Base-by-base conservation (phyloP, 179 eudicot genomes). In the Nepenthes alata region DNA sequence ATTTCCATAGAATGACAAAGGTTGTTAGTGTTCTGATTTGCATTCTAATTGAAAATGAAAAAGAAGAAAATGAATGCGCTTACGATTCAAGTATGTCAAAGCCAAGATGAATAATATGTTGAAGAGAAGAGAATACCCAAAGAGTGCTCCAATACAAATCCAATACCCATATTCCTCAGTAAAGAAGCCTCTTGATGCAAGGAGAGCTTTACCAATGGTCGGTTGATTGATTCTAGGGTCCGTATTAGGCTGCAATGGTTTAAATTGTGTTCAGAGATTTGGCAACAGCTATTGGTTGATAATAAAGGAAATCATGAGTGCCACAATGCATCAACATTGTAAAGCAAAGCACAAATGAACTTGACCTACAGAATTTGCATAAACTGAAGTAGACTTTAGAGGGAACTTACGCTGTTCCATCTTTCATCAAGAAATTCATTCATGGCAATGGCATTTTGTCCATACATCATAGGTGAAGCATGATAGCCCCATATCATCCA, bases 401-500 rank as follows among this genome's bases (percentile, higher is more conserved):
- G 35, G 57, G 2, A 63, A 57, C 84, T 71, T 73, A 89, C 95
- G 51, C 57, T 37, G 39, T 65, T 75, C 96, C 96, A 89, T 73
- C 96, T 81, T 37, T 79, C 51, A 25, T 84, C 96, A 37, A 89
- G 95, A 74, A 89, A 86, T 71, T 89, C 96, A 57, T 74, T 81
- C 12, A 89, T 69, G 47, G 74, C 90, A 6, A 89, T 71, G 11
- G 96, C 96, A 63, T 84, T 84, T 49, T 89, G 96, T 37, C 91
- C 96, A 60, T 87, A 89, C 74, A 80, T 80, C 96, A 89, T 82
- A 12, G 96, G 96, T 70, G 96, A 86, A 67, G 79, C 54, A 62
- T 86, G 86, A 66, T 89, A 89, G n/a, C 75, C 97, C 97, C 97
- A 89, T 71, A 80, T 79, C 81, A 87, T 80, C 91, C 88, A 90